Conservation (phyloP, 2,329 filamentous ascomycete genomes). For the Talaromyces rugulosus region DNA sequence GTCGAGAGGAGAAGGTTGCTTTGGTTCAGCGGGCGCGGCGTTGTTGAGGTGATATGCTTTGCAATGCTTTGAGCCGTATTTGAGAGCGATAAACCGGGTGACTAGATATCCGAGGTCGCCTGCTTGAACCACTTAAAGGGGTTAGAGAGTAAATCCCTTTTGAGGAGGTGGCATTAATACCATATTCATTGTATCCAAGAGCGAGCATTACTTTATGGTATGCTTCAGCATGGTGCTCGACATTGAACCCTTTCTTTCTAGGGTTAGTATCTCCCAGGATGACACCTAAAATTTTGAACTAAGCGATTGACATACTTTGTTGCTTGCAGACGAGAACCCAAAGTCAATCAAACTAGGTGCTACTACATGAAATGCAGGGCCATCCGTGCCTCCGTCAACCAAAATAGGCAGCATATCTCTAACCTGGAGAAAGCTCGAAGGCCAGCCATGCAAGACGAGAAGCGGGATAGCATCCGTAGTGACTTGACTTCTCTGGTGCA, state of each 20-base stretch:
- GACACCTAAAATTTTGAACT: background rate
- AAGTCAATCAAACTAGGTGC: constrained; percentile 6
- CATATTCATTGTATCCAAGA: constrained; percentile 4
- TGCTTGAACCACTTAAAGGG: background rate
- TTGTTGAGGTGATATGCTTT: constrained; percentile 6
- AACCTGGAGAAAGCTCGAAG: constrained; percentile 5
- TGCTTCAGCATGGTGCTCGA: constrained; percentile 5
- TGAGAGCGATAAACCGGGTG: background rate
- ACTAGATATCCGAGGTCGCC: constrained; percentile 2
- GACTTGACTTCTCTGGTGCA: constrained; percentile 1
- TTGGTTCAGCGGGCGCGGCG: constrained; percentile 1
- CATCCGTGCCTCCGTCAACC: background rate
- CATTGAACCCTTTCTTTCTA: background rate
- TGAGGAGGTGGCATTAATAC: background rate
- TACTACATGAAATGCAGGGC: constrained; percentile 3
- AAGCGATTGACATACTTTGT: background rate
- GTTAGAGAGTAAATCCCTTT: background rate
- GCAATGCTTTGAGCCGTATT: constrained; percentile 3
- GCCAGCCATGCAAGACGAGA: constrained; percentile 9
- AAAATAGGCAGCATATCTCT: constrained; percentile 2
- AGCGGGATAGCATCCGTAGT: background rate
- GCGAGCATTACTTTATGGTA: constrained; percentile 5
- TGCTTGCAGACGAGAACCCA: constrained; percentile 4
- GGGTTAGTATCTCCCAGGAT: background rate
- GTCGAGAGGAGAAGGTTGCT: background rate